Evolutionary conservation across 139 green algal genomes (phyloP), one percentile per base, ranked within the genome.

Genomic region (Limnomonas spitsbergensis): DNA sequence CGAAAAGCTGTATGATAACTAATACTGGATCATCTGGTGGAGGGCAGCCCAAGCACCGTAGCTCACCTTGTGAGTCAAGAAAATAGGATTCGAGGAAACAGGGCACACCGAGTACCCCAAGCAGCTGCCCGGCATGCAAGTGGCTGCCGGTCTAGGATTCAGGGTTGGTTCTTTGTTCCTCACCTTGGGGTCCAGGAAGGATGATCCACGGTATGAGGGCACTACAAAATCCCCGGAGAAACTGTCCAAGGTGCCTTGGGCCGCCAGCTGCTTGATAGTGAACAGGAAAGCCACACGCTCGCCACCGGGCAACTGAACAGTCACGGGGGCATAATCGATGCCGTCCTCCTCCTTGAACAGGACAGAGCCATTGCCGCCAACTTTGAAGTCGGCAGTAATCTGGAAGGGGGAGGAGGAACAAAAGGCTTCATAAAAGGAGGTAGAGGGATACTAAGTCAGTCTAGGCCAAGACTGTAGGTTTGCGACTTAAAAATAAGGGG

Each of bases 201-300:
- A 92, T 4, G 94, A 92, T 53, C 96, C 96, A 66, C 96, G 91
- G 95, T 99, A 99, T 9, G 95, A 99, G n/a, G 96, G 95, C 73
- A 99, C 96, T 0, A 81, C 75, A 84, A 99, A 99, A 81, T 98
- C 93, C 66, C 96, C 96, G 61, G 91, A 92, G 89, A 99, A 99
- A 61, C 84, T 89, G 73, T 97, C 90, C 53, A 91, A 69, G 29
- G 84, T 88, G 76, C 94, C 95, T 87, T 96, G 97, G 80, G 90
- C 95, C 7, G 89, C 83, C 6, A 99, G 88, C 91, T 98, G 88
- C 94, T 99, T 99, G 53, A 99, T 85, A 73, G 95, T 97, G 94
- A 99, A 99, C 53, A 99, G 90, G 94, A 99, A 99, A 9, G 96
- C 93, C 74, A 99, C 96, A 67, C 95, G 93, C 94, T 99, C 96